Base-by-base conservation (phyloP, 495 filamentous ascomycete species). In the Trichodelitschia bisporula region DNA sequence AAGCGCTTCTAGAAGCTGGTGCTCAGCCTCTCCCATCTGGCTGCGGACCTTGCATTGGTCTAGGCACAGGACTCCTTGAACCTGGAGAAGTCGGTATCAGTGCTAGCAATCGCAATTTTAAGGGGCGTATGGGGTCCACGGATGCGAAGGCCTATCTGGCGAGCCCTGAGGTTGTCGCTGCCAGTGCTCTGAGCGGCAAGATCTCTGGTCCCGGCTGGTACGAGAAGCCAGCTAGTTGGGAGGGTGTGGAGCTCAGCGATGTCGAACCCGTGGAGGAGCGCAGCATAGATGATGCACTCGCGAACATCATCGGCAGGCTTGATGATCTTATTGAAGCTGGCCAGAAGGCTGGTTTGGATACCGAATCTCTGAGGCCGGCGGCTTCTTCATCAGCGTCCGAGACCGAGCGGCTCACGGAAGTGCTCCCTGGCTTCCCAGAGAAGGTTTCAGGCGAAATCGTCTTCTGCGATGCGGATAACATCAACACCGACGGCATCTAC, bases 51-150 rank as follows among this genome's bases (percentile, higher is more conserved):
- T 95, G 84, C 47, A 93, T 97, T 36, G 84, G 86, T 2, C 63
- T 93, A 4, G 76, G 82, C 3, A 72, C 67, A 1, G 83, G 84
- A 5, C 58, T 92, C 0, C 61, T 93, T 0, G 74, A 92, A 42
- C 62, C 67, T 6, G 77, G 77, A 2, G 78, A 92, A 52, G 69
- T 84, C 17, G 83, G 84, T n/a, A 89, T 92, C 43, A 72, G 63
- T 37, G 77, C 78, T 0, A 72, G 63, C 30, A 92, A 93, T 56
- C 68, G 84, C 13, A 92, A 91, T 49, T 92, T 90, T 59, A 83
- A 86, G 52, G 83, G 79, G 0, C 66, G 84, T 14, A 91, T 92
- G 82, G 83, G 84, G 3, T 69, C 60, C 4, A 68, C 59, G 4
- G 69, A 80, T 3, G 78, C 80, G 0, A 73, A 78, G 38, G 79